Evolutionary conservation across 2,329 filamentous ascomycete species (phyloP), one percentile per base, ranked within the genome.

Genomic region (Exophiala aquamarina): DNA sequence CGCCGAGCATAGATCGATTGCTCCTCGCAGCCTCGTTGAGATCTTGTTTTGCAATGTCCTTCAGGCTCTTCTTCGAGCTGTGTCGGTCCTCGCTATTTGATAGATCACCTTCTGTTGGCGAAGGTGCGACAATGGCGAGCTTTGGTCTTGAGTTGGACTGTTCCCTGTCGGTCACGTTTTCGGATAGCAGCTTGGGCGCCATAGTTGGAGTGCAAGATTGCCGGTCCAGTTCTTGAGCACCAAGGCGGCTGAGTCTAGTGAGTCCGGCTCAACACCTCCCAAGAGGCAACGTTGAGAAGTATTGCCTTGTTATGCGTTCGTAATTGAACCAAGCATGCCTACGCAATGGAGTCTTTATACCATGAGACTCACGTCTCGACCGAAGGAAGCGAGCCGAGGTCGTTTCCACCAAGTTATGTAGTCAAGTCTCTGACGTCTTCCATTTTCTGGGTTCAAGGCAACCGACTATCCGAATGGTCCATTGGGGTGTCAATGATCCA

Each of bases 1-100:
- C 69, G 20, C 68, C 68, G 6, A 71, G 58, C 54, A 65, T 64
- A 42, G 63, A 65, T 4, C 67, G 66, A 50, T 74, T 63, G 5
- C 46, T 49, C 28, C 47, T 48, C 20, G 49, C 37, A 5, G 51
- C 47, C 39, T 53, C 40, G 4, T 37, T 35, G 20, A 58, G 50
- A 41, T 54, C 47, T 20, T 44, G 26, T 31, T 54, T 15, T 13
- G 55, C 52, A 15, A 49, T 39, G 17, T 57, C 55, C 38, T 57
- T 57, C 15, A 57, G 32, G 28, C 44, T 51, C 17, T 44, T 32
- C 14, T 29, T 32, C 7, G 35, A 37, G 11, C 19, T 37, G 7
- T 13, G 4, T 7, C 17, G 14, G 17, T 18, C 18, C 7, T 20
- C 20, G 11, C n/a, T n/a, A 8, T 8, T 19, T 4, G n/a, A 18